Conservation (phyloP, 495 filamentous ascomycete genomes). For the Aspergillus saccharolyticus region DNA sequence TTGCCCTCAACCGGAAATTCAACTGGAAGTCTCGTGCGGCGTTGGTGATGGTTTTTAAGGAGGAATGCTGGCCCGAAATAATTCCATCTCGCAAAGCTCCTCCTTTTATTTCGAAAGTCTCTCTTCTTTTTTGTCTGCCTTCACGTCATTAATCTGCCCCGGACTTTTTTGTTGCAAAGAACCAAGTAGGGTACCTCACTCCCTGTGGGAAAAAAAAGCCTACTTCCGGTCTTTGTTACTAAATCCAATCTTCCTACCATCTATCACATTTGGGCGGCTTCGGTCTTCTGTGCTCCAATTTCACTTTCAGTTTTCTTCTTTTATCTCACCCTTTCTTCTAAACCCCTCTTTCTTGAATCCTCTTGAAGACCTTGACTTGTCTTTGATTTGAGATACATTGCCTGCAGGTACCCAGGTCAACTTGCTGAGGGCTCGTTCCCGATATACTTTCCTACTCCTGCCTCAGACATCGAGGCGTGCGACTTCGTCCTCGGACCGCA, state of each 20-base stretch:
- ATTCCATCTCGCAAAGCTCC: slow-evolving; percentile 6
- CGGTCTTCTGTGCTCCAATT: background rate
- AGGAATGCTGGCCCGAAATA: slow-evolving; percentile 4
- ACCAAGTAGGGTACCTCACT: background rate
- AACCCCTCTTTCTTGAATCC: background rate
- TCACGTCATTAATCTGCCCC: background rate
- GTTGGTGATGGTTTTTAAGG: slow-evolving; percentile 15
- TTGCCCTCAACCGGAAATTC: slow-evolving; percentile 14
- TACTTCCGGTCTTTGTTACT: background rate
- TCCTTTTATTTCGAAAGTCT: slow-evolving; percentile 1
- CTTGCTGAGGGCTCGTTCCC: background rate
- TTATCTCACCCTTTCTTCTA: background rate
- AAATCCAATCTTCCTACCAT: slow-evolving; percentile 1
- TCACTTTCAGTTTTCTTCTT: background rate
- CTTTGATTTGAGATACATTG: background rate
- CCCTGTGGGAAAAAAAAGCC: background rate
- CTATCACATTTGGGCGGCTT: background rate
- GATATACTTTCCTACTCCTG: background rate
- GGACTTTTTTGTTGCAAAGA: background rate
- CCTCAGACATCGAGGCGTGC: background rate
- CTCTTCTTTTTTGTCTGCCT: background rate
- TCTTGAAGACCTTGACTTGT: background rate
- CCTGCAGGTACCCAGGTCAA: background rate
- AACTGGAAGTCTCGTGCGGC: slow-evolving; percentile 20
- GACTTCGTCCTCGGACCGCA: background rate